Base-by-base conservation (phyloP, 2,329 filamentous ascomycete genomes). In the Monosporascus sp. region DNA sequence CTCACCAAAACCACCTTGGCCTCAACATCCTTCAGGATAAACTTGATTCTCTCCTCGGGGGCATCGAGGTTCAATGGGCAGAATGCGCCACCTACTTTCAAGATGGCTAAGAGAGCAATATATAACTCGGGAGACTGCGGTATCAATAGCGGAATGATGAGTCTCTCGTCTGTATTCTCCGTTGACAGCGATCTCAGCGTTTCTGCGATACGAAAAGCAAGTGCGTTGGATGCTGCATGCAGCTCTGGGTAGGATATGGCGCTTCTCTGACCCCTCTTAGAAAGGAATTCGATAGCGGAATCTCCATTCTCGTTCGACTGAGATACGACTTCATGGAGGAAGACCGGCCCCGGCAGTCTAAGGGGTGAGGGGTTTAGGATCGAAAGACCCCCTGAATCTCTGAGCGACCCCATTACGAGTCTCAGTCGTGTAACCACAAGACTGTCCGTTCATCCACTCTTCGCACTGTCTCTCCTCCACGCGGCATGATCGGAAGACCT, bases 11-110 rank as follows among this genome's bases (percentile, higher is more conserved):
- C 72, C 1, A 95, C 66, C 7, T 71, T 73, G 6, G 91, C 89
- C 11, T 77, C 75, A 39, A 95, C 81, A 74, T 97, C 90, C n/a
- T 81, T 68, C 17, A 92, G 70, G 48, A 96, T 92, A 66, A 96
- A 96, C 49, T 78, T 81, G 44, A 96, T 77, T 48, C 92, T 80
- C 50, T 96, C 90, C 4, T 76, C 68, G 0, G 92, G 92, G 0
- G 86, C 82, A 68, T 96, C 91, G 48, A 89, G 77, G 55, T 87
- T 87, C 52, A 97, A 73, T 0, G 92, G 91, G 59, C 91, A 96
- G 62, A 96, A 96, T 0, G 90, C 90, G 37, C 82, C 89, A 6
- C 92, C 92, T 14, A 85, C 84, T 68, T 92, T 91, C 47, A 96
- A 74, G 50, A 93, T 82, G 3, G 86, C 90, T 45, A 96, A 69